A percentile compares a stretch with the other conserved stretches of the same genome.
Conservation (phyloP, 768 basidiomycete genomes). For the Clitopilus passeckerianus region DNA sequence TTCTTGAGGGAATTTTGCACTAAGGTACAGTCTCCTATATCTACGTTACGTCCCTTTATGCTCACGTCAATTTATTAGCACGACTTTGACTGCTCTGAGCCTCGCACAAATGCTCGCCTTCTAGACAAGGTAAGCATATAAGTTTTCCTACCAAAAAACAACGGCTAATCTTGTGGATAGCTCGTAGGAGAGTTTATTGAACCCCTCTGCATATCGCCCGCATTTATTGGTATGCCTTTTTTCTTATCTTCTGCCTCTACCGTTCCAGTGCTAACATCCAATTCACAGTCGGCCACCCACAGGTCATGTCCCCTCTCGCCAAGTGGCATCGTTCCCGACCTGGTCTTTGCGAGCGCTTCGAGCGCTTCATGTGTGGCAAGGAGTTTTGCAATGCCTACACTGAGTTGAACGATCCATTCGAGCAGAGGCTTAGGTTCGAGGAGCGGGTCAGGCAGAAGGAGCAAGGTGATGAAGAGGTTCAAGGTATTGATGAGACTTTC, state of each 20-base stretch:
- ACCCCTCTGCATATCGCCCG: conserved; percentile 90
- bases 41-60: not conserved
- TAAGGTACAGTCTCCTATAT: conserved; percentile 53
- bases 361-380: conserved; percentile 97
- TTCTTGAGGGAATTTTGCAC: conserved; percentile 80
- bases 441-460: conserved; percentile 96
- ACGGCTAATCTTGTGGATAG: conserved; percentile 27
- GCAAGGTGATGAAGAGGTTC: conserved; percentile 96
- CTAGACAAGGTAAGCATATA: conserved; percentile 74
- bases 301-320: conserved; percentile 99
- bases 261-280: conserved; percentile 2
- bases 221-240: conserved; percentile 75
- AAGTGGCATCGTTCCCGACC: conserved; percentile 98
- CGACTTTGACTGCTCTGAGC: conserved; percentile 94
- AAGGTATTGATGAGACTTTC: conserved; percentile 94
- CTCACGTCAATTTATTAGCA: conserved; percentile 47
- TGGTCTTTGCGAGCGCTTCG: conserved; percentile 97
- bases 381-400: conserved; percentile 99
- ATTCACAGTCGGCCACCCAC: conserved; percentile 84
- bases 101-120: conserved; percentile 89
- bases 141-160: not conserved
- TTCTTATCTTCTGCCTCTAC: not conserved
- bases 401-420: conserved; percentile 98
- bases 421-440: conserved; percentile 92
- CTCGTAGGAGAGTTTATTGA: conserved; percentile 99